Base-by-base conservation (phyloP, 345 rosid species). In the Isatis tinctoria region DNA sequence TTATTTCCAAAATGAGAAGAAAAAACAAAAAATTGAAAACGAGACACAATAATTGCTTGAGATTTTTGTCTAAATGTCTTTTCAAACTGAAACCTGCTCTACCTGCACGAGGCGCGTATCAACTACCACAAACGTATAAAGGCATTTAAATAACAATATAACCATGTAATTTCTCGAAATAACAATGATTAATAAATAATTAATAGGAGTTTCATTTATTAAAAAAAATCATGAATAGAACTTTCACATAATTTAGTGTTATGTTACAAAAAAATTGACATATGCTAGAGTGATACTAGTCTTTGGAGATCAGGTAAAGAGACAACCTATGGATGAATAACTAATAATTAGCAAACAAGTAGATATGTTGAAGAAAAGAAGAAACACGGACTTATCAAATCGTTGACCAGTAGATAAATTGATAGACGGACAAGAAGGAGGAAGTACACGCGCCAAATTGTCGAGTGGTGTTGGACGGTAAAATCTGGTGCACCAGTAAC, bases 31-130 rank as follows among this genome's bases (percentile, higher is more conserved):
- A 51, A 20, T 9, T 48, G 67, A 71, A 62, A 73, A 62, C 13
- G 14, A 14, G 57, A 66, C 72, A 78, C 59, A 26, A 47, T 53
- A 51, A 40, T 54, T 57, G 75, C 45, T 78, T 72, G 68, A 72
- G 79, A 74, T 69, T 72, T 73, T 69, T 44, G 52, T 2, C 6
- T 1, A 11, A 26, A 63, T 10, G 69, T 33, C 62, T 35, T 64
- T 6, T 18, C 63, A 17, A 33, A 0, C 26, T 12, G 58, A 48
- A 70, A 63, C 69, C 74, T 64, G 49, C 66, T 56, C 64, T 18
- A 61, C 52, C 27, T 36, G 39, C 27, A 3, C 13, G n/a, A 37
- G 69, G 54, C 41, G 57, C 40, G 74, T 49, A 58, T 33, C 62
- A 58, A 16, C 62, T 10, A 33, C 40, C 43, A 27, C 40, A 58